Evolutionary conservation across 768 basidiomycete genomes (phyloP).

Genomic region (Suillus subalutaceus): DNA sequence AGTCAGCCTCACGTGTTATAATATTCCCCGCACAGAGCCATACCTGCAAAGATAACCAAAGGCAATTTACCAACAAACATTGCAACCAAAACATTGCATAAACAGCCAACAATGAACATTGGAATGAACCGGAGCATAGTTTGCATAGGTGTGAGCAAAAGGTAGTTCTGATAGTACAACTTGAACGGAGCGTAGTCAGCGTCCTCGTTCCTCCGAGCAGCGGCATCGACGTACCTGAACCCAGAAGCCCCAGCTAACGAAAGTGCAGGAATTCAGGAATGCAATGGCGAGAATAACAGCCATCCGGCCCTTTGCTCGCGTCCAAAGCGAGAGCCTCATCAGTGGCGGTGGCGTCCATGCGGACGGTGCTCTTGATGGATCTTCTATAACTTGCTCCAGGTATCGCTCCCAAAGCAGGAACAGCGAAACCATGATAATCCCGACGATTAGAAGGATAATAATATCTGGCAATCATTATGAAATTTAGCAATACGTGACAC

Average conservation of each 20-base stretch:
- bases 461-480: constrained; percentile 53
- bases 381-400: constrained; percentile 44
- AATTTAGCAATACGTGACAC: constrained; percentile 18
- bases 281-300: constrained; percentile 62
- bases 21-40: too few relatives aligned
- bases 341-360: constrained; percentile 57
- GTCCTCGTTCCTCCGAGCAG: background rate
- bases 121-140: constrained; percentile 72
- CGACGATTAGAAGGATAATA: constrained; percentile 65
- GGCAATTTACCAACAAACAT: constrained; percentile 57
- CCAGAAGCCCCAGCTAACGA: constrained; percentile 58
- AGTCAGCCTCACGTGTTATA: constrained; percentile 5
- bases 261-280: constrained; percentile 64
- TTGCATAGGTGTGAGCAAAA: constrained; percentile 52
- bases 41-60: constrained; percentile 60
- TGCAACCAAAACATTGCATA: constrained; percentile 71
- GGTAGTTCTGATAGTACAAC: constrained; percentile 76
- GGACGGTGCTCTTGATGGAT: constrained; percentile 22
- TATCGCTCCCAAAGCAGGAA: constrained; percentile 72
- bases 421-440: constrained; percentile 51
- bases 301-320: constrained; percentile 60
- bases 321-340: constrained; percentile 67
- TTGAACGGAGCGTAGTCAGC: constrained; percentile 25
- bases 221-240: constrained; percentile 34
- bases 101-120: constrained; percentile 67